phyloP scores from a whole-genome alignment of 106 monocot species.

The Phalaenopsis aphrodite region DNA sequence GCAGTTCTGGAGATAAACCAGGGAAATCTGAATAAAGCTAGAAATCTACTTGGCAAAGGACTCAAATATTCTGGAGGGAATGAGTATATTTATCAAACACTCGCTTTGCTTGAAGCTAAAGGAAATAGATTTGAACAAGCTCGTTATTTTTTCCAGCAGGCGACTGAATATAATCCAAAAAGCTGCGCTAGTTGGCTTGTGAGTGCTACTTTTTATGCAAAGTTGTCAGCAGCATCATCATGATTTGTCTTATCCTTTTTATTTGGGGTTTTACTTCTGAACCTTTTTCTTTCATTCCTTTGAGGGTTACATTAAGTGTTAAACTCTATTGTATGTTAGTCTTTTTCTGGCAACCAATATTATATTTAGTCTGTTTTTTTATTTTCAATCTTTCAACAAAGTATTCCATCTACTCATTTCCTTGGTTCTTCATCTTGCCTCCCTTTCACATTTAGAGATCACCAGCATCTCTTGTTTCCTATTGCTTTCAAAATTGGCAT shows the following conservation, averaged over 20 bases:
- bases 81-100: conserved; percentile 97
- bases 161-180: conserved; percentile 79
- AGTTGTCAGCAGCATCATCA: no score
- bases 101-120: conserved; percentile 91
- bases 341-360: background rate
- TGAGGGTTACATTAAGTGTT: background rate
- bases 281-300: background rate
- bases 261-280: background rate
- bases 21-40: conserved; percentile 82
- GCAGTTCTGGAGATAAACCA: conserved; percentile 89
- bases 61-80: conserved; percentile 81
- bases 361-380: background rate
- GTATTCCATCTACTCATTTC: background rate
- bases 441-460: background rate
- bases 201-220: conserved; percentile 22
- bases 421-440: background rate
- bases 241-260: background rate
- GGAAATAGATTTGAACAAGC: conserved; percentile 72
- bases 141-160: conserved; percentile 74
- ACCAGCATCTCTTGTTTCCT: background rate
- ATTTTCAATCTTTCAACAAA: background rate
- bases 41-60: conserved; percentile 84
- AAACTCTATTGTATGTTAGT: background rate
- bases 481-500: background rate
- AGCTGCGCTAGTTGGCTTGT: conserved; percentile 99